Evolutionary conservation across 208 protist species (phyloP).

Genomic region (Hexamita inflata): DNA sequence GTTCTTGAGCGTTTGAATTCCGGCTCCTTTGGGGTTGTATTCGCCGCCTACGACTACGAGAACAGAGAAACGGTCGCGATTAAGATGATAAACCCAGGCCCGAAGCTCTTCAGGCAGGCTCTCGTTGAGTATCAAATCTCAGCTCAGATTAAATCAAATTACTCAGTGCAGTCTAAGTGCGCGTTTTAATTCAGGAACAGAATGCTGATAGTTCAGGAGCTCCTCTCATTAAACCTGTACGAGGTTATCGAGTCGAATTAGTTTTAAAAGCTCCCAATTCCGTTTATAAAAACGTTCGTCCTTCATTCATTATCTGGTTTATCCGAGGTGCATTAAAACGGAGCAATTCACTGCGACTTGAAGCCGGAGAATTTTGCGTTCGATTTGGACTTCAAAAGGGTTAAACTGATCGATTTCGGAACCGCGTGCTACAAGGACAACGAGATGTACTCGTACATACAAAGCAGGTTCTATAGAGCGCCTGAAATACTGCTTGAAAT

Average conservation of each 20-base stretch:
- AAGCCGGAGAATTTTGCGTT: conserved; percentile 62
- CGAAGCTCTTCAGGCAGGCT: conserved; percentile 37
- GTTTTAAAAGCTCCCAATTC: conserved; percentile 54
- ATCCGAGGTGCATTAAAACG: not conserved
- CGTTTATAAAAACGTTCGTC: conserved; percentile 45
- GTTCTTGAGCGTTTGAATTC: conserved; percentile 58
- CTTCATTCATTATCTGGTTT: conserved; percentile 41
- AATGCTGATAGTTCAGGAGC: conserved; percentile 60
- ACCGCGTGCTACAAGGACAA: conserved; percentile 66
- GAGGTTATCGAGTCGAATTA: conserved; percentile 62
- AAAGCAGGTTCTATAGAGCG: conserved; percentile 71
- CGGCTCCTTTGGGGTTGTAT: conserved; percentile 71
- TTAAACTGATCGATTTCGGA: conserved; percentile 95
- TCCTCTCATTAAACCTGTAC: conserved; percentile 66
- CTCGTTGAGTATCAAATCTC: conserved; percentile 42
- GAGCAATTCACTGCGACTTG: conserved; percentile 51
- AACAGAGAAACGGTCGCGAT: conserved; percentile 28
- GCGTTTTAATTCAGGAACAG: conserved; percentile 42
- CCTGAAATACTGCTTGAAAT: conserved; percentile 80
- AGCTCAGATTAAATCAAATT: no score
- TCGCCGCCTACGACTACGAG: conserved; percentile 47
- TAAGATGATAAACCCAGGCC: conserved; percentile 49
- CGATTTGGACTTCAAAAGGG: conserved; percentile 64
- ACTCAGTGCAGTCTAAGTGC: conserved; percentile 28
- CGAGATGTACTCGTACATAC: conserved; percentile 71